Evolutionary conservation across 768 basidiomycete genomes (phyloP).

Genomic region (Lyophyllum semitale): DNA sequence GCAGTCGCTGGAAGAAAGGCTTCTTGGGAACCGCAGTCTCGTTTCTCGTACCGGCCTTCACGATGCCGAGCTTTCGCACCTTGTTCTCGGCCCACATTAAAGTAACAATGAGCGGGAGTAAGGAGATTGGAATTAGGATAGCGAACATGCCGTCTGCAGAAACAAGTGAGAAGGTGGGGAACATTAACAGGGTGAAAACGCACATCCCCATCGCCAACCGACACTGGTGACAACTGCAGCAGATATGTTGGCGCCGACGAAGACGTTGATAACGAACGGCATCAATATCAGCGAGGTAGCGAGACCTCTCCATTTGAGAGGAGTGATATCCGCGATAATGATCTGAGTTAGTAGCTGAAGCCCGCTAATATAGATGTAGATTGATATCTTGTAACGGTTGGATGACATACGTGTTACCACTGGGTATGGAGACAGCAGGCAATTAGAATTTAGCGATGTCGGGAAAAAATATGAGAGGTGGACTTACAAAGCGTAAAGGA

Average conservation of each 20-base stretch:
- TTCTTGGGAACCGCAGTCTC: not conserved
- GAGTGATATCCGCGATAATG: conserved; percentile 63
- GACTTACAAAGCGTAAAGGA: too few relatives aligned
- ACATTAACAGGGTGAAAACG: conserved; percentile 25
- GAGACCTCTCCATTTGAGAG: too few relatives aligned
- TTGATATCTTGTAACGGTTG: too few relatives aligned
- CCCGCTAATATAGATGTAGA: too few relatives aligned
- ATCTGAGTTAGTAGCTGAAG: conserved; percentile 68
- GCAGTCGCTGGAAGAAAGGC: conserved; percentile 20
- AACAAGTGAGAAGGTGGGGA: conserved; percentile 4
- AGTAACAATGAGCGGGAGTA: conserved; percentile 53
- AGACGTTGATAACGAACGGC: conserved; percentile 64
- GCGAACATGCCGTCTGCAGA: too few relatives aligned
- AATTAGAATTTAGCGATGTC: conserved; percentile 20
- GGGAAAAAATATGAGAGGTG: too few relatives aligned
- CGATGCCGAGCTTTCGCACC: too few relatives aligned
- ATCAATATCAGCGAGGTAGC: conserved; percentile 38
- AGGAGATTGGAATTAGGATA: conserved; percentile 51
- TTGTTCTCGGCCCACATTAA: too few relatives aligned
- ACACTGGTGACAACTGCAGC: conserved; percentile 38
- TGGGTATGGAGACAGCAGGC: too few relatives aligned
- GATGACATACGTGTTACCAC: too few relatives aligned
- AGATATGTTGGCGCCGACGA: conserved; percentile 62
- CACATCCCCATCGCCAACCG: conserved; percentile 74
- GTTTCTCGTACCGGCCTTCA: not conserved